A percentile compares a stretch with the other conserved stretches of the same genome.
Conservation (phyloP, 2,329 filamentous ascomycete genomes). For the Diaporthe ampelina region DNA sequence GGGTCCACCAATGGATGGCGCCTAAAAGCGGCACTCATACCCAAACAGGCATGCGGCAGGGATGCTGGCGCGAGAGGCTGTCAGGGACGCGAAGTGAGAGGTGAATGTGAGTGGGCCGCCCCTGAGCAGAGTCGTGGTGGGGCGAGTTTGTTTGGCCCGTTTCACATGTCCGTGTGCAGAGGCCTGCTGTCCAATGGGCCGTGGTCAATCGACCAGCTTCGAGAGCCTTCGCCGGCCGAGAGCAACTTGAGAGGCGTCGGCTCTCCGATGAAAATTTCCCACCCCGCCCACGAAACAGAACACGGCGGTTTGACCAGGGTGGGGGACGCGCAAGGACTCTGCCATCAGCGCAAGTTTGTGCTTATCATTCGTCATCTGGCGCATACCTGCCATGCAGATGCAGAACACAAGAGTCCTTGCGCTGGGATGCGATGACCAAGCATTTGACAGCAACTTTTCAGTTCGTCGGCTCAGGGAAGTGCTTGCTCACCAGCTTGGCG, state of each 20-base stretch:
- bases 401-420: not conserved
- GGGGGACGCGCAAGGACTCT: not conserved
- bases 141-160: conserved; percentile 29
- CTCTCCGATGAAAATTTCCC: not conserved
- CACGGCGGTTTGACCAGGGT: not conserved
- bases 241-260: conserved; percentile 23
- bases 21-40: conserved; percentile 20
- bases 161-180: conserved; percentile 29
- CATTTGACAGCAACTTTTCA: not conserved
- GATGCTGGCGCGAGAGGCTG: conserved; percentile 14
- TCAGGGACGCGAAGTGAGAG: conserved; percentile 29
- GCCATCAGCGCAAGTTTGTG: conserved; percentile 19
- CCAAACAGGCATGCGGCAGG: conserved; percentile 27
- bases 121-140: conserved; percentile 29
- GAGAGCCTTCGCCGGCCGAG: conserved; percentile 15
- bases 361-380: conserved; percentile 9
- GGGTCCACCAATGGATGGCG: conserved; percentile 33
- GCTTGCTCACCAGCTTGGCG: conserved; percentile 18
- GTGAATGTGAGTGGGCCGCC: conserved; percentile 26
- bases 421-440: conserved; percentile 21
- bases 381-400: not conserved
- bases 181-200: conserved; percentile 28
- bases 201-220: conserved; percentile 14
- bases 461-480: conserved; percentile 2
- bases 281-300: conserved; percentile 19